Percentiles rank a stretch among this genome's conserved stretches.
Evolutionary conservation across 306 rosid genomes (phyloP).

Genomic region (Oemleria cerasiformis): DNA sequence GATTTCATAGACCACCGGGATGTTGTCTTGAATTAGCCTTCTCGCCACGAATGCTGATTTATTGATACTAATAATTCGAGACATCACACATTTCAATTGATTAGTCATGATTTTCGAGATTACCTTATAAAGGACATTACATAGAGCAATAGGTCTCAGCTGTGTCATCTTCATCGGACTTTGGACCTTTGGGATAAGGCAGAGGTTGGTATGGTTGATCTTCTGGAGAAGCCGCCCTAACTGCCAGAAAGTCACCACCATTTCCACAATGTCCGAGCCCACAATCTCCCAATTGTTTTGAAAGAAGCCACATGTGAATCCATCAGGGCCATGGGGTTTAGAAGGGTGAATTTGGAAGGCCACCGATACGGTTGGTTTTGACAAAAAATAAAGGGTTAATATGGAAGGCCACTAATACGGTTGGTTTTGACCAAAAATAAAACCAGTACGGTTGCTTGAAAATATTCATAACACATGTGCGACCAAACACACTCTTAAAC

Average conservation of each 20-base stretch:
- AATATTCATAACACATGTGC: neutral
- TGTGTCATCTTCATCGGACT: too few species aligned
- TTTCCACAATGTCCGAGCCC: too few species aligned
- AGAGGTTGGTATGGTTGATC: neutral
- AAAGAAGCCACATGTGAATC: neutral
- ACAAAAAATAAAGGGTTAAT: too few species aligned
- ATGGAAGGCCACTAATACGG: too few species aligned
- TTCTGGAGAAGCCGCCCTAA: neutral
- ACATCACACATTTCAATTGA: neutral
- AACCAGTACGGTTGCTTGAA: slow-evolving; percentile 9
- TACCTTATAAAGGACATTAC: neutral
- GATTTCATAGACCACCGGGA: neutral
- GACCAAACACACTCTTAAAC: neutral
- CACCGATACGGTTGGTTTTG: too few species aligned
- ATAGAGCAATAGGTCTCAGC: neutral
- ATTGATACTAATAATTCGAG: neutral
- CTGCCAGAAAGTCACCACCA: neutral
- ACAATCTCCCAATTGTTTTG: neutral
- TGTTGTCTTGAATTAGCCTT: neutral
- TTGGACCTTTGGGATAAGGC: neutral
- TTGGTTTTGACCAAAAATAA: too few species aligned
- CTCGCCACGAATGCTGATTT: neutral
- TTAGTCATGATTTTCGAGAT: neutral
- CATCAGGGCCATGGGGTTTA: neutral
- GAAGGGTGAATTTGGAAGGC: too few species aligned